Percentiles rank a stretch among this genome's conserved stretches.
phyloP scores from a whole-genome alignment of 1,284 basidiomycete species.

The Puccinia hordei region DNA sequence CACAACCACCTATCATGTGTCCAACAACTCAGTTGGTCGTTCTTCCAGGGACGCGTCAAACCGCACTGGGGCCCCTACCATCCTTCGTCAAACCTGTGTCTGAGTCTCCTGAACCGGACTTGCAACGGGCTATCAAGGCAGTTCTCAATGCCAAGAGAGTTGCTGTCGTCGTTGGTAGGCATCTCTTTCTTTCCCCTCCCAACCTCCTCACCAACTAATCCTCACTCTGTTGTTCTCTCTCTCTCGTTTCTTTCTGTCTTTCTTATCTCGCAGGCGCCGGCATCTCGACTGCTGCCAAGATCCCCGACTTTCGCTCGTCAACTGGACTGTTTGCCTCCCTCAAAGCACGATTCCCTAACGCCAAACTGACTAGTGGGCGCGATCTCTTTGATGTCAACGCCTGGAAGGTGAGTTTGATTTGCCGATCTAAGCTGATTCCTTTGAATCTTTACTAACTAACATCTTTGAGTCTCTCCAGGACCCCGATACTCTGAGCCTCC shows the following conservation, averaged over 20 bases:
- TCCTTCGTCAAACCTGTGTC: slow-evolving; percentile 44
- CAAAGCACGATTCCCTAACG: slow-evolving; percentile 63
- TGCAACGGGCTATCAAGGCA: slow-evolving; percentile 47
- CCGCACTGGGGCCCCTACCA: slow-evolving; percentile 25
- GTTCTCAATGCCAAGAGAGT: slow-evolving; percentile 49
- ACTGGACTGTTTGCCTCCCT: slow-evolving; percentile 76
- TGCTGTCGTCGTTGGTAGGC: slow-evolving; percentile 47
- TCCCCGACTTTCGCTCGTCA: slow-evolving; percentile 86
- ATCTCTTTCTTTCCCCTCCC: background rate
- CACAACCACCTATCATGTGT: background rate
- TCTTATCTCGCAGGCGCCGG: slow-evolving; percentile 70
- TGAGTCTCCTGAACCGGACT: slow-evolving; percentile 17
- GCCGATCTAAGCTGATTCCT: background rate
- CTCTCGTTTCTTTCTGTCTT: too few species aligned
- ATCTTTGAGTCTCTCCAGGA: slow-evolving; percentile 52
- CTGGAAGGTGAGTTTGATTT: slow-evolving; percentile 38
- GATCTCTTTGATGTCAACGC: slow-evolving; percentile 50
- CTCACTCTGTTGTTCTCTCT: too few species aligned
- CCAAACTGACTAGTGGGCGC: slow-evolving; percentile 49
- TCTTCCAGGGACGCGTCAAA: slow-evolving; percentile 39
- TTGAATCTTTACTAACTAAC: background rate
- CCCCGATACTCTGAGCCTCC: slow-evolving; percentile 57
- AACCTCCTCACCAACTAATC: background rate
- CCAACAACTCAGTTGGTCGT: slow-evolving; percentile 39
- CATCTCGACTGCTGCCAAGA: slow-evolving; percentile 83